Conservation (phyloP, 164 flowering plant genomes). For the Buxus sempervirens region DNA sequence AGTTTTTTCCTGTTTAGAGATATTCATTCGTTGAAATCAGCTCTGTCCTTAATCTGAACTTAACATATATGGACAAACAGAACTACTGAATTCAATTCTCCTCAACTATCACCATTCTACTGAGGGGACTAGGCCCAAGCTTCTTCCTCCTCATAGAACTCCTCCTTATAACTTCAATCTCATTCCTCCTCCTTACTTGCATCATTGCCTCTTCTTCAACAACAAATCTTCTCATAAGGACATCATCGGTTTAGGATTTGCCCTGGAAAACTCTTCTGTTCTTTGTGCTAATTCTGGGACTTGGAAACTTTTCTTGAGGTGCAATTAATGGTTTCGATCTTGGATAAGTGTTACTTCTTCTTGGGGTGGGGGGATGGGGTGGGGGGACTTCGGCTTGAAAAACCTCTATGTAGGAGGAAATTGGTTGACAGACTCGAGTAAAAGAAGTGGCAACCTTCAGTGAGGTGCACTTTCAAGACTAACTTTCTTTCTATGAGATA, state of each 20-base stretch:
- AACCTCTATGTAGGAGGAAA: conserved; percentile 80
- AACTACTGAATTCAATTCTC: conserved; percentile 10
- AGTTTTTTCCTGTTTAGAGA: too few relatives aligned
- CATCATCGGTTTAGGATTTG: conserved; percentile 81
- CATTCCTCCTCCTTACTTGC: conserved; percentile 65
- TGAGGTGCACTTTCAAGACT: conserved; percentile 73
- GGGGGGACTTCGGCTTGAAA: conserved; percentile 58
- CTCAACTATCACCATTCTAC: conserved; percentile 60
- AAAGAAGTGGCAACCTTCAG: conserved; percentile 70
- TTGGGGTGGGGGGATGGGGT: too few relatives aligned
- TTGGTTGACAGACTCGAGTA: conserved; percentile 80
- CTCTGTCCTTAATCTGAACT: too few relatives aligned
- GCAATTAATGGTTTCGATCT: conserved; percentile 35
- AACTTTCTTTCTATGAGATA: too few relatives aligned
- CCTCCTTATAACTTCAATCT: conserved; percentile 84
- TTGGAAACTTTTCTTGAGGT: conserved; percentile 21
- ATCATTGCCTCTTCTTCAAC: conserved; percentile 86
- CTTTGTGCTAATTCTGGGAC: conserved; percentile 40
- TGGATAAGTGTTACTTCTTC: conserved; percentile 77
- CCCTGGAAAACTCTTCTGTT: conserved; percentile 70
- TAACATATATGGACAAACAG: too few relatives aligned
- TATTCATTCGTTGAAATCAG: too few relatives aligned
- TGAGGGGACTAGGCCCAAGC: conserved; percentile 85
- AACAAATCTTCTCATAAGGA: conserved; percentile 87
- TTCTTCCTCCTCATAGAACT: conserved; percentile 52